Conservation (phyloP, 2,329 filamentous ascomycete species). For the Pseudocercospora musae region DNA sequence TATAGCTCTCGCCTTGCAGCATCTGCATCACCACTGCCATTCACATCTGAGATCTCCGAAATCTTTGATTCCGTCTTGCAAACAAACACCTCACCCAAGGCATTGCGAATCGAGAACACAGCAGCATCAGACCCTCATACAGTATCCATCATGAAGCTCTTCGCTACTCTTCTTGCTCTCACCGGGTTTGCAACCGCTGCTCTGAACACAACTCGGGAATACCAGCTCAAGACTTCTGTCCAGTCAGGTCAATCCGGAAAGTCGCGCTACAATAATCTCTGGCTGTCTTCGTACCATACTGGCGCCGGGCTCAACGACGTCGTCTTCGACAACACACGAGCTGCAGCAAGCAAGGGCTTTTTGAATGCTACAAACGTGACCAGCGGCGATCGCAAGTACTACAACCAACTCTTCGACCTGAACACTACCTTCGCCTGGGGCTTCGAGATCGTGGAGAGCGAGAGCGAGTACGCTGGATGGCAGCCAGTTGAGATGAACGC, state of each 20-base stretch:
- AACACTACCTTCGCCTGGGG: slow-evolving; percentile 30
- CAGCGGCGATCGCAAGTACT: slow-evolving; percentile 13
- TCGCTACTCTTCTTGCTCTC: slow-evolving; percentile 19
- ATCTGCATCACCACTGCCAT: not conserved
- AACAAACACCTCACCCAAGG: not conserved
- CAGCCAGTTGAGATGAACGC: slow-evolving; percentile 33
- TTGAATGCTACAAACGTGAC: slow-evolving; percentile 29
- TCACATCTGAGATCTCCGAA: not conserved
- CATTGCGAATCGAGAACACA: not conserved
- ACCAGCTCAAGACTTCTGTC: slow-evolving; percentile 30
- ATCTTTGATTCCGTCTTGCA: not conserved
- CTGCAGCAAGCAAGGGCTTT: slow-evolving; percentile 24
- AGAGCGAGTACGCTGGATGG: slow-evolving; percentile 33
- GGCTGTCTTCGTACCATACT: slow-evolving; percentile 30
- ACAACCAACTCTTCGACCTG: slow-evolving; percentile 33
- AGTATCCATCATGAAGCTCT: slow-evolving; percentile 17
- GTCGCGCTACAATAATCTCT: slow-evolving; percentile 28
- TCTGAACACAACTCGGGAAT: slow-evolving; percentile 29
- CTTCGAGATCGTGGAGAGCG: slow-evolving; percentile 19
- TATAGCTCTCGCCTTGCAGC: not conserved
- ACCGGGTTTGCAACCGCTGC: slow-evolving; percentile 19
- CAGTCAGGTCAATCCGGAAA: slow-evolving; percentile 25
- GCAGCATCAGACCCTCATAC: not conserved
- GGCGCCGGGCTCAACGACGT: slow-evolving; percentile 33
- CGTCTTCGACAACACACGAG: slow-evolving; percentile 22